Evolutionary conservation across 208 protist genomes (phyloP).

Genomic region (Jaenimonas drosophilae): DNA sequence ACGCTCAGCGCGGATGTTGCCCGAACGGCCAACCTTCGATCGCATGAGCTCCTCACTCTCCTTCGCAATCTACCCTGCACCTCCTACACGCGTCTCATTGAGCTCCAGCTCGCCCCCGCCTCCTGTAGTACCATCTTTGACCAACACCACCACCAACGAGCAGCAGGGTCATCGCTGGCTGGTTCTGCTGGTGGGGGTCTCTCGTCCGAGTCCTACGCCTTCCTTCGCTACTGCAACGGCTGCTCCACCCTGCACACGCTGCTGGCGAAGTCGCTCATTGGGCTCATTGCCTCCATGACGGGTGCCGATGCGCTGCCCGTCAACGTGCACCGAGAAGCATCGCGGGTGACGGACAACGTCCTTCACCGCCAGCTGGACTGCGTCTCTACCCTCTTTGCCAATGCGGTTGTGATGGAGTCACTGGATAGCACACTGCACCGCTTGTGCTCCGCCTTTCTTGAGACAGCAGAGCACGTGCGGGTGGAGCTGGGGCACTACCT

Average conservation of each 20-base stretch:
- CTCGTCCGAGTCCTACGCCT: slow-evolving; percentile 42
- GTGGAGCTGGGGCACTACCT: slow-evolving; percentile 35
- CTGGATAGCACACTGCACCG: slow-evolving; percentile 44
- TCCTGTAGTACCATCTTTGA: not conserved
- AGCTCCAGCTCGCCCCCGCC: not conserved
- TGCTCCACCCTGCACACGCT: slow-evolving; percentile 42
- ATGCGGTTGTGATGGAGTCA: slow-evolving; percentile 57
- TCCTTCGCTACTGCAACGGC: slow-evolving; percentile 71
- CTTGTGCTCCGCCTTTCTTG: slow-evolving; percentile 36
- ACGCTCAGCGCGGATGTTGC: slow-evolving; percentile 42
- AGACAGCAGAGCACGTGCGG: slow-evolving; percentile 25
- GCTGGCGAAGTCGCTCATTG: slow-evolving; percentile 43
- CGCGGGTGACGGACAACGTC: not conserved
- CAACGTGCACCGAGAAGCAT: not conserved
- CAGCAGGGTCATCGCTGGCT: not conserved
- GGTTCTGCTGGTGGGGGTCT: too few species aligned
- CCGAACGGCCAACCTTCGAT: slow-evolving; percentile 30
- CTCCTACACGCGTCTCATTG: too few species aligned
- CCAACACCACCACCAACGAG: not conserved
- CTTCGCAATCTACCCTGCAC: too few species aligned
- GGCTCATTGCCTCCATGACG: slow-evolving; percentile 58
- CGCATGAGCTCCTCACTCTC: slow-evolving; percentile 40
- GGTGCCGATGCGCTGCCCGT: not conserved
- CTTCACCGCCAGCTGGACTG: slow-evolving; percentile 26
- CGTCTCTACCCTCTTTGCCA: slow-evolving; percentile 43